Evolutionary conservation across 345 rosid genomes (phyloP).

Genomic region (Syzygium jambos): DNA sequence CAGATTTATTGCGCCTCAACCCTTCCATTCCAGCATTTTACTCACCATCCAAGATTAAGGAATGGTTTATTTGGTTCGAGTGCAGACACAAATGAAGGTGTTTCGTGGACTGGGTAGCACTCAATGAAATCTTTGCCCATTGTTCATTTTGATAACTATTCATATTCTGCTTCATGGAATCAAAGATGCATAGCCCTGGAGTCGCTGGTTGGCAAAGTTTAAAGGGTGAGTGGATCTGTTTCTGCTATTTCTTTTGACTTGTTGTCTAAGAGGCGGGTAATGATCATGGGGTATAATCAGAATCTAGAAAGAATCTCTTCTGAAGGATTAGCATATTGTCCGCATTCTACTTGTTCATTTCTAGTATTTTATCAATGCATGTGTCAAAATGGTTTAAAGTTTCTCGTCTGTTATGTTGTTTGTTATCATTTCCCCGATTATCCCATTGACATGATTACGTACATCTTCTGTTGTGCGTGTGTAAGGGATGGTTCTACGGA

Average conservation of each 20-base stretch:
- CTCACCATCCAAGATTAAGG: not conserved
- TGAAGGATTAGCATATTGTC: not conserved
- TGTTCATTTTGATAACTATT: not conserved
- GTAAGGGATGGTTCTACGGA: fast-evolving
- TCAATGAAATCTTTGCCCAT: not conserved
- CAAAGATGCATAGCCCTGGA: not conserved
- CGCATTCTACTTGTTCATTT: not conserved
- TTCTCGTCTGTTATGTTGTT: not conserved
- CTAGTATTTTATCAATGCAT: not conserved
- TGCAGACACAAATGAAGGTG: not conserved
- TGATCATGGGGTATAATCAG: not conserved
- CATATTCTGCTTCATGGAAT: not conserved
- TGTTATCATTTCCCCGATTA: not conserved
- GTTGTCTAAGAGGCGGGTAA: not conserved
- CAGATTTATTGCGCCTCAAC: not conserved
- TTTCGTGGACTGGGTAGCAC: not conserved
- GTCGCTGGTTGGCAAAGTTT: not conserved
- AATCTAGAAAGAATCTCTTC: not conserved
- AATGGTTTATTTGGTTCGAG: not conserved
- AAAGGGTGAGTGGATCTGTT: not conserved
- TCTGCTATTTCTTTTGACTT: not conserved
- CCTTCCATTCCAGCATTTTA: not conserved
- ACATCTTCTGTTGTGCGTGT: not conserved
- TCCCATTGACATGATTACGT: not conserved
- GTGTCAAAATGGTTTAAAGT: not conserved